phyloP scores from a whole-genome alignment of 306 rosid species.

The Cyamopsis tetragonoloba region DNA sequence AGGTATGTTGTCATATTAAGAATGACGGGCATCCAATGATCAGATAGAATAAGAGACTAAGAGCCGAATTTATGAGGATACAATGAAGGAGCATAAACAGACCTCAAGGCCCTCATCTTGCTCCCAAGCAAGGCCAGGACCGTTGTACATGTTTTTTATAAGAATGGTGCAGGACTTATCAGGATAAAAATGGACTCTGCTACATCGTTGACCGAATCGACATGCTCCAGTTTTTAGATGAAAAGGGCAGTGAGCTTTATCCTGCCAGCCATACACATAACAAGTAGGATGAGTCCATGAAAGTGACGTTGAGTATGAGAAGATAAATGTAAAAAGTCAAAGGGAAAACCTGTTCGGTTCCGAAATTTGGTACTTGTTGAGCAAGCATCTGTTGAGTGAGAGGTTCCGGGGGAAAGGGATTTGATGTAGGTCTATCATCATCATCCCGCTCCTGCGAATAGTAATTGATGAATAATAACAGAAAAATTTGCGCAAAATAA shows the following conservation, averaged over 20 bases:
- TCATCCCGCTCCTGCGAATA: constrained; percentile 24
- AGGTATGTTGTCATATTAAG: neutral
- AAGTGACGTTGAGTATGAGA: neutral
- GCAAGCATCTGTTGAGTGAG: constrained; percentile 39
- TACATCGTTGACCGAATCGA: constrained; percentile 93
- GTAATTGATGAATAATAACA: too few species aligned
- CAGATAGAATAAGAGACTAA: neutral
- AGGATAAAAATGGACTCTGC: constrained; percentile 92
- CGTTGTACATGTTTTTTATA: constrained; percentile 84
- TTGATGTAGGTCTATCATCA: constrained; percentile 64
- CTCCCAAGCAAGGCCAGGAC: constrained; percentile 98
- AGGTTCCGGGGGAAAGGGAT: constrained; percentile 88
- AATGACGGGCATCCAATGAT: neutral
- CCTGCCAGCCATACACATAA: constrained; percentile 45
- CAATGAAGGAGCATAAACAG: constrained; percentile 72
- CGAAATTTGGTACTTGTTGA: constrained; percentile 81
- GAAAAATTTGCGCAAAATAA: too few species aligned
- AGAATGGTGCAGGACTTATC: constrained; percentile 75
- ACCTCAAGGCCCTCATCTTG: constrained; percentile 99
- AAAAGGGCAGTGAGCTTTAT: constrained; percentile 94
- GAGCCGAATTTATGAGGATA: constrained; percentile 52
- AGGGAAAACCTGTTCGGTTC: constrained; percentile 72
- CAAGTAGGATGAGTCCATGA: neutral
- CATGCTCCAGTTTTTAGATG: constrained; percentile 92
- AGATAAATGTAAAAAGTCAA: neutral